These are phyloP conservation scores for Cystobasidium ongulense DNA, from an alignment of 768 basidiomycete genomes.

Conservation along the genomic window DNA sequence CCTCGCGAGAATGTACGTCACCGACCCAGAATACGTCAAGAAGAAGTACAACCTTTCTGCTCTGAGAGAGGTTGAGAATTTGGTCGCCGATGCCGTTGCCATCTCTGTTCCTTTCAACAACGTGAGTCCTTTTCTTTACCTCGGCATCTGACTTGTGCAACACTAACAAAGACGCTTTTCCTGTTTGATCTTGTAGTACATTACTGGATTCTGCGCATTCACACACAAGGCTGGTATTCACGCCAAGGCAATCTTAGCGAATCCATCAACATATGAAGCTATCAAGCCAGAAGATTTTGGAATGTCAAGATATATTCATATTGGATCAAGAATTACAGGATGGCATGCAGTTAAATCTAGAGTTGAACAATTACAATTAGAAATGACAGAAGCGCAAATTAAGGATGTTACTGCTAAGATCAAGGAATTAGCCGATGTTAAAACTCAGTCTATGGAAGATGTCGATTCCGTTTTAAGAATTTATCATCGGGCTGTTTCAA, in stretches of 20 bases:
- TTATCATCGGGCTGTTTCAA: conserved; percentile 54
- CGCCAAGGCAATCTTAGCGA: conserved; percentile 98
- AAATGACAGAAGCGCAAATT: conserved; percentile 81
- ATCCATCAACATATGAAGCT: conserved; percentile 98
- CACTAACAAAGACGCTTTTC: no score
- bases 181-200: conserved; percentile 42
- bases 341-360: conserved; percentile 99
- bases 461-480: conserved; percentile 93
- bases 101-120: conserved; percentile 97
- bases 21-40: conserved; percentile 89
- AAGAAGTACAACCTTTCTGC: conserved; percentile 94
- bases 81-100: conserved; percentile 97
- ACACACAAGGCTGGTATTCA: conserved; percentile 99
- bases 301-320: conserved; percentile 91
- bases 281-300: conserved; percentile 96
- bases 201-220: conserved; percentile 96
- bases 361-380: conserved; percentile 89
- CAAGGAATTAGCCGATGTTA: conserved; percentile 97
- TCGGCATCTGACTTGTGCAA: no score
- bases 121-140: conserved; percentile 64
- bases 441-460: conserved; percentile 98
- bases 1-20: conserved; percentile 69
- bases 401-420: conserved; percentile 99
- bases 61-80: conserved; percentile 97
- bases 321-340: conserved; percentile 58